A percentile compares a stretch with the other conserved stretches of the same genome.
Conservation (phyloP, 352 stramenopile species). For the Plasmopara viticola region DNA sequence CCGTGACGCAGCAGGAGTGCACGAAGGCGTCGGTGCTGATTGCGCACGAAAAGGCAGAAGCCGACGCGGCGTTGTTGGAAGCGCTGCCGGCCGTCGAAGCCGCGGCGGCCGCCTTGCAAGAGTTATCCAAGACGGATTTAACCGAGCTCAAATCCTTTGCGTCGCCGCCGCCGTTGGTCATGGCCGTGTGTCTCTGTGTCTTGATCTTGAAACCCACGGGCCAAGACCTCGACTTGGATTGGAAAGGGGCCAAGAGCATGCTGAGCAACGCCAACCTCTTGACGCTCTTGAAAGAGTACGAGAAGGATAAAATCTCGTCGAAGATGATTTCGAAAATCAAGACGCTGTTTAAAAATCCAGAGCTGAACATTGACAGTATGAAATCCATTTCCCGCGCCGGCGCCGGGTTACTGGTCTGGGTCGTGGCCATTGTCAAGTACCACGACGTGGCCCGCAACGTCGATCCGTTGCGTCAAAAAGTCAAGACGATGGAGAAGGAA, state of each 20-base stretch:
- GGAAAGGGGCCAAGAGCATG: conserved; percentile 94
- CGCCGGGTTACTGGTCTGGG: conserved; percentile 88
- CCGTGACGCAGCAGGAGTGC: conserved; percentile 84
- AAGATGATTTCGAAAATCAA: conserved; percentile 95
- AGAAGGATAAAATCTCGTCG: conserved; percentile 93
- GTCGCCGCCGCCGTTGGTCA: conserved; percentile 89
- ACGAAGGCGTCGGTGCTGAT: conserved; percentile 90
- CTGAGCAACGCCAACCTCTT: conserved; percentile 90
- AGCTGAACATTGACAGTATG: conserved; percentile 94
- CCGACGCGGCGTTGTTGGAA: conserved; percentile 89
- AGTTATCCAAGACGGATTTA: conserved; percentile 92
- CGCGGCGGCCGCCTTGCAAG: conserved; percentile 88
- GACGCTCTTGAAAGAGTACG: conserved; percentile 90
- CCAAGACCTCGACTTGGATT: conserved; percentile 88
- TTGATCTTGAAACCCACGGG: conserved; percentile 89
- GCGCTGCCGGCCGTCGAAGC: conserved; percentile 91
- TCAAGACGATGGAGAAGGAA: conserved; percentile 92
- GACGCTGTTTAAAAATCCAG: conserved; percentile 91
- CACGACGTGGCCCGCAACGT: conserved; percentile 94
- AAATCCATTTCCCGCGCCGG: conserved; percentile 91
- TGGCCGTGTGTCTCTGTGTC: conserved; percentile 91
- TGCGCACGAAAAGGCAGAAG: conserved; percentile 88
- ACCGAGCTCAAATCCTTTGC: conserved; percentile 95
- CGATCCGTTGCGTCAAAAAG: conserved; percentile 86
- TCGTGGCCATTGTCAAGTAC: conserved; percentile 94